Evolutionary conservation across 495 filamentous ascomycete species (phyloP).

Genomic region (Aspergillus avenaceus): DNA sequence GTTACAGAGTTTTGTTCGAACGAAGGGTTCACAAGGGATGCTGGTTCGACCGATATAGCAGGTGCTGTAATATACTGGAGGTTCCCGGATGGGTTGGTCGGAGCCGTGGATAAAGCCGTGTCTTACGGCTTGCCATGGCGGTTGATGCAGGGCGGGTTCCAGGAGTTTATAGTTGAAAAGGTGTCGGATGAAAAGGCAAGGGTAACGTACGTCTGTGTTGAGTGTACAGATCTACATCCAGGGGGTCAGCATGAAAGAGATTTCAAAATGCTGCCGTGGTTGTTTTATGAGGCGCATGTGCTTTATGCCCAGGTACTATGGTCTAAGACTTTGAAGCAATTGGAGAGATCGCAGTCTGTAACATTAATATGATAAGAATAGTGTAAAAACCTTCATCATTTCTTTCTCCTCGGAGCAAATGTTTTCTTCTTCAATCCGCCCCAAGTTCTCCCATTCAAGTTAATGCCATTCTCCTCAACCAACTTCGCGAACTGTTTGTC

Average conservation of each 20-base stretch:
- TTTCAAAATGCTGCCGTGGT: slow-evolving; percentile 9
- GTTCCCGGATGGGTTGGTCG: slow-evolving; percentile 4
- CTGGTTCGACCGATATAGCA: neutral
- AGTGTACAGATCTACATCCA: slow-evolving; percentile 11
- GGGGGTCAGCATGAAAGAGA: neutral
- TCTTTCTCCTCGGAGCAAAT: slow-evolving; percentile 3
- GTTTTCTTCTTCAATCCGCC: neutral
- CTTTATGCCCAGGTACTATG: slow-evolving; percentile 14
- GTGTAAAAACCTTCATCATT: no score
- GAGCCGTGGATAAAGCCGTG: slow-evolving; percentile 1
- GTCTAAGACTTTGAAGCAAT: neutral
- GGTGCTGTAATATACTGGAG: slow-evolving; percentile 10
- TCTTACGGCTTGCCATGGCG: slow-evolving; percentile 13
- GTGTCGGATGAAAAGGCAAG: slow-evolving; percentile 9
- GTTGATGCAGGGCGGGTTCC: slow-evolving; percentile 14
- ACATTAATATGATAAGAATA: no score
- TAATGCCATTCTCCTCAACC: slow-evolving; percentile 11
- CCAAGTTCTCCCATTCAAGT: slow-evolving; percentile 6
- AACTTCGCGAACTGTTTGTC: slow-evolving; percentile 14
- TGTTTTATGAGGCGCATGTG: slow-evolving; percentile 13
- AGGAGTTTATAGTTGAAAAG: slow-evolving; percentile 14
- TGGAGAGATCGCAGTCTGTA: neutral
- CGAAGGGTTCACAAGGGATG: neutral
- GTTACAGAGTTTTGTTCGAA: slow-evolving; percentile 3
- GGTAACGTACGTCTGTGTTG: slow-evolving; percentile 9